Evolutionary conservation across 139 green algal genomes (phyloP), one percentile per base, ranked within the genome.

Genomic region (Medakamo hakoo): DNA sequence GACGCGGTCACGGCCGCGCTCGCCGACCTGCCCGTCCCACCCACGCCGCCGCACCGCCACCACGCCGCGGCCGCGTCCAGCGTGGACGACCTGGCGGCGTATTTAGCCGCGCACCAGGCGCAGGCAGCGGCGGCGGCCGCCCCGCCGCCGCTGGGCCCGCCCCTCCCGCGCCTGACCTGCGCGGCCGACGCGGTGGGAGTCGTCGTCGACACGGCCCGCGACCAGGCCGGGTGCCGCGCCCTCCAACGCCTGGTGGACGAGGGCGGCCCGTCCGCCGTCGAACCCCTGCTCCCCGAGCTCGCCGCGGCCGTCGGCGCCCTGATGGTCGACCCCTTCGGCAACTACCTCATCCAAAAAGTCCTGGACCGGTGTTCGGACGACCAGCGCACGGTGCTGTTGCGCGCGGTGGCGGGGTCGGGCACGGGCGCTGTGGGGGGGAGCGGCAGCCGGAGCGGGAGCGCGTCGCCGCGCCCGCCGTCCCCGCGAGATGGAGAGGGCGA

Each of bases 291-390:
- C 5, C 60, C 71, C 19, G 84, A 92, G 73, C 77, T 94, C 20
- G 71, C 86, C 69, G 81, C 80, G 48, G 77, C 92, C 65, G 80
- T 92, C 9, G 81, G 89, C 27, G 82, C 92, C 60, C 82, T 99
- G 21, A 99, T 99, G 93, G 82, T 85, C 64, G 93, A 99, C 70
- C 89, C 92, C n/a, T 99, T 99, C 63, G 93, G 93, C 65, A 99
- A 99, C 73, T 99, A 99, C 78, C 83, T 99, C 32, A 86, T 97
- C 49, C 93, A 99, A 78, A 98, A 99, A 81, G 78, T 98, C 69
- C 77, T 98, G 32, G 92, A 98, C 69, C 67, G 88, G 9, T 97
- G 90, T 78, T 87, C 68, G 20, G 85, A 95, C 70, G 81, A 90
- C 65, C 91, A 98, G 79, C 83, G 91, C 23, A 69, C 81, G 24